Evolutionary conservation across 805 yeast species (phyloP).

Genomic region (Candida nemodendra): DNA sequence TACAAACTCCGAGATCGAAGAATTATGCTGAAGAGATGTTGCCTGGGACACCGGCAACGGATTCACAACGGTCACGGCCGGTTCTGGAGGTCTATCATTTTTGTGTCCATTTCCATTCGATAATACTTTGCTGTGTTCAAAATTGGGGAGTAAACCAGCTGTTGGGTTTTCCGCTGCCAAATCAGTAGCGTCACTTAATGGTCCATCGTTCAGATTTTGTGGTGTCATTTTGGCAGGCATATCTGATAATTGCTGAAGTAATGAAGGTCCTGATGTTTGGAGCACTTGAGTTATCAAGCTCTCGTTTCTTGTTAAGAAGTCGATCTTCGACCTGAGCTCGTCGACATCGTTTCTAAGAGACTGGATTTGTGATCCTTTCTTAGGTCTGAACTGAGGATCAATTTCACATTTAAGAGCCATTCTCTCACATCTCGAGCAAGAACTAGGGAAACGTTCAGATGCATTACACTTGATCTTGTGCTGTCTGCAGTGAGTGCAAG

Average conservation of each 20-base stretch:
- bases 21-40: conserved; percentile 19
- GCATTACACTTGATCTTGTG: conserved; percentile 95
- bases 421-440: conserved; percentile 80
- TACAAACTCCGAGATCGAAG: conserved; percentile 57
- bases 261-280: conserved; percentile 31
- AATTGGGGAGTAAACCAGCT: background rate
- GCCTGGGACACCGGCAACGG: conserved; percentile 19
- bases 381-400: conserved; percentile 88
- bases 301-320: conserved; percentile 63
- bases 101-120: background rate
- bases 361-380: conserved; percentile 88
- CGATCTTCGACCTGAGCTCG: conserved; percentile 71
- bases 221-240: background rate
- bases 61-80: conserved; percentile 19
- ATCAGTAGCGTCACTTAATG: background rate
- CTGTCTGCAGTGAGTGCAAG: conserved; percentile 92
- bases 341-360: conserved; percentile 81
- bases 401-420: conserved; percentile 82
- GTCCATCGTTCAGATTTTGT: background rate
- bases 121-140: background rate
- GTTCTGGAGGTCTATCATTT: conserved; percentile 6
- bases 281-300: conserved; percentile 64
- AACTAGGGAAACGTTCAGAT: conserved; percentile 71
- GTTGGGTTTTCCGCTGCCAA: background rate
- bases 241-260: conserved; percentile 4